Percentiles rank a stretch among this genome's conserved stretches.
Evolutionary conservation across 345 rosid genomes (phyloP).

Genomic region (Carallia pectinifolia): DNA sequence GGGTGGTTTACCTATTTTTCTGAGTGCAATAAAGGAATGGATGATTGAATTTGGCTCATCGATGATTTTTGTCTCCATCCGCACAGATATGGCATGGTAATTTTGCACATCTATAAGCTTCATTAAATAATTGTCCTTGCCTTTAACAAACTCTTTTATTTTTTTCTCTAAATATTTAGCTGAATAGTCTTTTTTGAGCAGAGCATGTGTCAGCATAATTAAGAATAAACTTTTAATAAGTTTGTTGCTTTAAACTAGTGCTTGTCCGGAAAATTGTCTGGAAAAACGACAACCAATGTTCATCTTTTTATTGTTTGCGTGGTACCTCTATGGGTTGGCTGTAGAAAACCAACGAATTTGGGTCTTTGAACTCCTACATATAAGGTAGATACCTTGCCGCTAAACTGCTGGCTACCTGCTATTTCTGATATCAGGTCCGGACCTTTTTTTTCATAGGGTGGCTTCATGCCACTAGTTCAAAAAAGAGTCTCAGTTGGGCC

Average conservation of each 20-base stretch:
- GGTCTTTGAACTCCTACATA: too few species aligned
- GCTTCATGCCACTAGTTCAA: too few species aligned
- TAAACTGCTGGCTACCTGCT: too few species aligned
- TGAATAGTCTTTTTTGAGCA: background rate
- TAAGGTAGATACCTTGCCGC: too few species aligned
- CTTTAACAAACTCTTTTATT: background rate
- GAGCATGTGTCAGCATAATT: background rate
- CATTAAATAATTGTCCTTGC: background rate
- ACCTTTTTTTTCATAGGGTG: too few species aligned
- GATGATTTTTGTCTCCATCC: conserved; percentile 56
- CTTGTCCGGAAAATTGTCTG: background rate
- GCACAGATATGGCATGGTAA: conserved; percentile 87
- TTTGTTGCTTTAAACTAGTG: background rate
- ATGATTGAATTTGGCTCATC: conserved; percentile 73
- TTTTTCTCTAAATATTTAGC: background rate
- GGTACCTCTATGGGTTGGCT: too few species aligned
- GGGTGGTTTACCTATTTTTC: conserved; percentile 48
- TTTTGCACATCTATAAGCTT: conserved; percentile 7
- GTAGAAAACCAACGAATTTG: too few species aligned
- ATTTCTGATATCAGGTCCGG: too few species aligned
- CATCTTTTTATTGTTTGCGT: background rate
- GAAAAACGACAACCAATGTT: background rate
- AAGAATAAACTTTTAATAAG: background rate
- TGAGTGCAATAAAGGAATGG: conserved; percentile 85
- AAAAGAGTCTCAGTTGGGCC: too few species aligned